Evolutionary conservation across 2,329 filamentous ascomycete genomes (phyloP), one percentile per base, ranked within the genome.

Genomic region (Fusarium tuaranense): DNA sequence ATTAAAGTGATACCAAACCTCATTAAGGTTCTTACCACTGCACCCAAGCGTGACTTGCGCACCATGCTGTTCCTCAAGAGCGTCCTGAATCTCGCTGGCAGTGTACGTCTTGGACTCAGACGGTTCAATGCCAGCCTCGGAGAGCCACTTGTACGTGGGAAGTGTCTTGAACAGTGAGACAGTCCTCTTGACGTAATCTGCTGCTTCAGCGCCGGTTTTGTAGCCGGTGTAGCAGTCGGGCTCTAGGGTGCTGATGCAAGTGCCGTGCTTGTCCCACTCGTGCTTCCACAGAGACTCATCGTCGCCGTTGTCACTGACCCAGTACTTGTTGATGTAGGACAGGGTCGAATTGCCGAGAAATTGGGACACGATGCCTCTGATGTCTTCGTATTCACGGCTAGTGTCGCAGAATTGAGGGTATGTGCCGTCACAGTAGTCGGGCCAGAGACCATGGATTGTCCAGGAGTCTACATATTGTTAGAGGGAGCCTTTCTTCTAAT

Each of bases 191-290:
- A 94, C 93, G 83, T 90, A 95, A 78, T 93, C 92, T 6, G 90
- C 88, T 1, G 91, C 91, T 78, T 94, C 93, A 70, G 92, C 86
- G 13, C 89, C 89, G 0, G 88, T 83, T 63, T 87, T 81, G 80
- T 94, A 93, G 75, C 85, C 79, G 4, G 83, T 82, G 83, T 94
- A 95, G 85, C 93, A 95, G 20, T 83, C 82, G 0, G 92, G 88
- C 55, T 92, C 86, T 2, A 95, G 86, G 0, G 93, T 95, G 77
- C 87, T 91, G 73, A 95, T 90, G 82, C 93, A 95, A n/a, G 87
- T 88, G 65, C 93, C 93, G 80, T 95, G 93, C 81, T 94, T 95
- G 74, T 86, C 85, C 90, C 91, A 95, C 82, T 95, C 93, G 81
- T 95, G 92, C 80, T 92, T 86, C 93, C 93, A 95, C 71, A 95